Evolutionary conservation across 192 early-diverging fungal genomes (phyloP).

Genomic region (Thoreauomyces humboldtii): DNA sequence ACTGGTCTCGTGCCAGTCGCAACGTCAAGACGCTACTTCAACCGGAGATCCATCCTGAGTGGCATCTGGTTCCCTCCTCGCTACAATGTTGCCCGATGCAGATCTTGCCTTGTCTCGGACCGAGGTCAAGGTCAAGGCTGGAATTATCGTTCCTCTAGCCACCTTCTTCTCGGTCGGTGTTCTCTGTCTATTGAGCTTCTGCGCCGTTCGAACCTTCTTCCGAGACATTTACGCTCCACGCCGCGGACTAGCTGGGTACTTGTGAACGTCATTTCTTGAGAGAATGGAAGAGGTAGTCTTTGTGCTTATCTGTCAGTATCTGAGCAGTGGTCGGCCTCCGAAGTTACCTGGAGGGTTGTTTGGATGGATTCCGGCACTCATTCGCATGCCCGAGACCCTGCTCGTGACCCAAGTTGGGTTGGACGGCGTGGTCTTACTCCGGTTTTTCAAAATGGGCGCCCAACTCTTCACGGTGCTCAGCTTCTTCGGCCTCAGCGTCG

Average conservation of each 20-base stretch:
- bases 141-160: constrained; percentile 32
- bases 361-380: constrained; percentile 38
- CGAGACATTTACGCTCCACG: constrained; percentile 49
- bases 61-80: too few species aligned
- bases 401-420: constrained; percentile 47
- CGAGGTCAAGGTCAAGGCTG: constrained; percentile 15
- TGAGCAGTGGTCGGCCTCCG: constrained; percentile 44
- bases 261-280: too few species aligned
- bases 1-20: too few species aligned
- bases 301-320: background rate
- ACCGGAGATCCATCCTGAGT: too few species aligned
- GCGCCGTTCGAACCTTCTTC: constrained; percentile 39
- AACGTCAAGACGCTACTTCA: too few species aligned
- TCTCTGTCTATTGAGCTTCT: constrained; percentile 44
- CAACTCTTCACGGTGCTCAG: constrained; percentile 40
- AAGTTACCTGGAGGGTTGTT: constrained; percentile 34
- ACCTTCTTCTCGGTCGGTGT: constrained; percentile 44
- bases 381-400: constrained; percentile 34
- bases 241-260: constrained; percentile 34
- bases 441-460: constrained; percentile 49
- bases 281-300: too few species aligned
- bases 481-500: constrained; percentile 40
- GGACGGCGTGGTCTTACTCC: constrained; percentile 50
- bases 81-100: too few species aligned
- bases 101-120: too few species aligned